These are phyloP conservation scores for Microsporum ferrugineum DNA, from an alignment of 2,329 filamentous ascomycete genomes.

Conservation along the genomic window DNA sequence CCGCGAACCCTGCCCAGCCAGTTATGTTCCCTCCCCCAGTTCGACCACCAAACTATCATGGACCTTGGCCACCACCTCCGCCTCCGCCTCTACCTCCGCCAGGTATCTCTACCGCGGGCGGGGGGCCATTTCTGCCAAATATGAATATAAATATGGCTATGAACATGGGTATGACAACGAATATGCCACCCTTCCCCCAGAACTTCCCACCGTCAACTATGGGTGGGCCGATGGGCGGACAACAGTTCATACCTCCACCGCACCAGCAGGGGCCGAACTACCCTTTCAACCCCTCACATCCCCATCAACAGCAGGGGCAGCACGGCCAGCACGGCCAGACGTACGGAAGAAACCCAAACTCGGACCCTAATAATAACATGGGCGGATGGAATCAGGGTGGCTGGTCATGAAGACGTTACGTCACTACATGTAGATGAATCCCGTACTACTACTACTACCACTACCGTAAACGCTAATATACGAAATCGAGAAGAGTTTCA, in stretches of 20 bases:
- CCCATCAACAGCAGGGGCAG: constrained; percentile 17
- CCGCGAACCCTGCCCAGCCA: background rate
- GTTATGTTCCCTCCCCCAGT: constrained; percentile 19
- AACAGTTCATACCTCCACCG: constrained; percentile 6
- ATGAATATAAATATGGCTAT: constrained; percentile 9
- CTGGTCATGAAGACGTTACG: constrained; percentile 9
- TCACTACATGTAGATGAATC: background rate
- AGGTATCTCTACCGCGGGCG: constrained; percentile 13
- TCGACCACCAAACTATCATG: constrained; percentile 26
- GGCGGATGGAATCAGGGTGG: constrained; percentile 13
- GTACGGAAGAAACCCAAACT: background rate
- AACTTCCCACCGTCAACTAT: constrained; percentile 1
- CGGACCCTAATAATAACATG: background rate
- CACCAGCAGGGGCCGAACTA: background rate
- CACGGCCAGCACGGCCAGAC: constrained; percentile 14
- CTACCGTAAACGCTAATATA: background rate
- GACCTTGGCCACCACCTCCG: constrained; percentile 28
- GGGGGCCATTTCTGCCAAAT: constrained; percentile 7
- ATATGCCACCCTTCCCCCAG: constrained; percentile 11
- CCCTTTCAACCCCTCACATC: constrained; percentile 7
- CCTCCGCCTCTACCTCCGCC: constrained; percentile 26
- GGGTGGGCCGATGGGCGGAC: constrained; percentile 3
- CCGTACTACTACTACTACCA: background rate
- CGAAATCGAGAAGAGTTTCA: background rate
- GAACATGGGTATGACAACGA: constrained; percentile 11